Evolutionary conservation across 225 moss, liverwort and hornwort genomes (phyloP).

Genomic region (Polytrichum commune): DNA sequence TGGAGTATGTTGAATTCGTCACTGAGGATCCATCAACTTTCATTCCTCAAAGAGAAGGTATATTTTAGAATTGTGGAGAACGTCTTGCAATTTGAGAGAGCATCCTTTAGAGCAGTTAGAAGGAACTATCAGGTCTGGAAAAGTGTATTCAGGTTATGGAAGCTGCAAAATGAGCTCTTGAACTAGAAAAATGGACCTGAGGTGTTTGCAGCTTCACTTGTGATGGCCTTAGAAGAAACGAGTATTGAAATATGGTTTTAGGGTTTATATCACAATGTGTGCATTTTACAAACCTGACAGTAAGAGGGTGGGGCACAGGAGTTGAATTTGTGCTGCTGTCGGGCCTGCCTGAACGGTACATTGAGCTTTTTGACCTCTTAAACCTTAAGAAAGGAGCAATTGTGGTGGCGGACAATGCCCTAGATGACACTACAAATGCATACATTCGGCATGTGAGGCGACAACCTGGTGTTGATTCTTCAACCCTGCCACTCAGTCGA

Average conservation of each 20-base stretch:
- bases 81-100: too few relatives aligned
- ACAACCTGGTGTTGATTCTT: constrained; percentile 81
- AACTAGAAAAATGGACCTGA: too few relatives aligned
- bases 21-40: constrained; percentile 55
- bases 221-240: too few relatives aligned
- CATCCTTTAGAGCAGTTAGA: too few relatives aligned
- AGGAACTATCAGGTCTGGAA: too few relatives aligned
- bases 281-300: constrained; percentile 14
- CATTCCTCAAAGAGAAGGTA: constrained; percentile 60
- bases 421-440: constrained; percentile 73
- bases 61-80: neutral
- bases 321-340: constrained; percentile 64
- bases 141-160: too few relatives aligned
- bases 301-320: constrained; percentile 29
- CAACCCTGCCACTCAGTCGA: constrained; percentile 69
- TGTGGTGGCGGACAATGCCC: constrained; percentile 76
- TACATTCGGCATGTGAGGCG: constrained; percentile 83
- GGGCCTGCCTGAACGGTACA: constrained; percentile 63
- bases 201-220: too few relatives aligned
- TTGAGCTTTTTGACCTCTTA: constrained; percentile 74
- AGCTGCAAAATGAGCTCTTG: too few relatives aligned
- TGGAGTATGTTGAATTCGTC: constrained; percentile 56
- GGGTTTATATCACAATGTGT: neutral
- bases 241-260: too few relatives aligned
- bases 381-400: constrained; percentile 75